Conservation (phyloP, 495 filamentous ascomycete genomes). For the Thermothielavioides terrestris region DNA sequence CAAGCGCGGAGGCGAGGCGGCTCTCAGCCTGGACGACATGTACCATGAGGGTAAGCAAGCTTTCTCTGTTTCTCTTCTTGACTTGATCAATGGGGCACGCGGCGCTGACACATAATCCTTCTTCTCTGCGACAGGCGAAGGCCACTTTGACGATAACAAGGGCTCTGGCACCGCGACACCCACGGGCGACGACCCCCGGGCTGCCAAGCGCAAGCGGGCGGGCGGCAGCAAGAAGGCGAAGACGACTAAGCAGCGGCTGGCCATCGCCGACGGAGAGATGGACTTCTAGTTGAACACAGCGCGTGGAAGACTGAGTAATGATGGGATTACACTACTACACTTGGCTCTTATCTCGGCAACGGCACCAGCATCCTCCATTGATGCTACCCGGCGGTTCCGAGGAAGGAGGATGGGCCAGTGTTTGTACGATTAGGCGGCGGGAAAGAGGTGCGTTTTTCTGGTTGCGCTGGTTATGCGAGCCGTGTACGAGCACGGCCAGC, state of each 20-base stretch:
- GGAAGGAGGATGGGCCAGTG: no score
- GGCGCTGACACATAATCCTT: neutral
- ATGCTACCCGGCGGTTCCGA: no score
- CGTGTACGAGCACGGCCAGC: no score
- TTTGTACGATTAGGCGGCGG: no score
- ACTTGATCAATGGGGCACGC: no score
- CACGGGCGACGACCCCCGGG: constrained; percentile 45
- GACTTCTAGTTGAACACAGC: constrained; percentile 19
- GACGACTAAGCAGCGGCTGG: constrained; percentile 79
- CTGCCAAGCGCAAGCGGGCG: constrained; percentile 40
- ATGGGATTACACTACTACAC: neutral
- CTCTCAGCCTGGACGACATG: constrained; percentile 86
- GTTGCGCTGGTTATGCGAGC: no score
- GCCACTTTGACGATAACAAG: constrained; percentile 85
- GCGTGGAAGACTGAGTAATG: neutral
- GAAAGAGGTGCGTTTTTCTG: no score
- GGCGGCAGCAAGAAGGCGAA: constrained; percentile 79
- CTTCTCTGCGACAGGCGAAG: constrained; percentile 60
- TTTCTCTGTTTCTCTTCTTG: neutral
- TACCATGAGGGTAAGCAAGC: constrained; percentile 84
- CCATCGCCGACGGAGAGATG: constrained; percentile 72
- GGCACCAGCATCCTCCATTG: no score
- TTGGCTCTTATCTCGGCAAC: no score
- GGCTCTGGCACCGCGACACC: constrained; percentile 80
- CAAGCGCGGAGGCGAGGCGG: constrained; percentile 32